Evolutionary conservation across 805 yeast genomes (phyloP), one percentile per base, ranked within the genome.

Genomic region (Alloascoidea hylecoeti): DNA sequence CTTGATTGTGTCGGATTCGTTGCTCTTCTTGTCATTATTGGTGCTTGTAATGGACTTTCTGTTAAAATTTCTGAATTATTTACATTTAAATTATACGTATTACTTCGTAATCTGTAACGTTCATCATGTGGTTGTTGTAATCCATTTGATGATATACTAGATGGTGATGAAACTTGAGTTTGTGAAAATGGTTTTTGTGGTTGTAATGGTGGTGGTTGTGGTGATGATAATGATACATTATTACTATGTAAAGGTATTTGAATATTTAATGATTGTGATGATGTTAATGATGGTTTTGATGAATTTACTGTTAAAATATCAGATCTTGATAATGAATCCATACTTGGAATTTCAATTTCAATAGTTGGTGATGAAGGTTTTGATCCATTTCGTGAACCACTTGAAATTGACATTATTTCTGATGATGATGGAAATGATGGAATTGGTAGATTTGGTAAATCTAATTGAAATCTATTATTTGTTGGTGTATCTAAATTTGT

Each of bases 321-420:
- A 23, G 9, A n/a, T n/a, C 9, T 9, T 23, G 39, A 33, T 34
- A 59, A 48, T 1, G 61, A 64, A 39, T 71, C 78, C 68, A 77
- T 72, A 44, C 68, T 74, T 3, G 89, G 89, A 33, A 80, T 81
- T 51, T 79, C 88, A 42, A 70, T 70, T 42, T 70, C 70, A 18
- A 69, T 70, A 2, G 78, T 64, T 2, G 84, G 79, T 0, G 80
- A 70, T 5, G 71, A 66, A 14, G 62, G 14, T 18, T 38, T n/a
- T 33, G 35, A 13, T 19, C 39, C 15, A 18, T 39, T 17, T 18
- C 35, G 14, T 33, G 35, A 13, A 19, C 39, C 15, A 18, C 39
- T 17, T 35, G 36, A 37, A 33, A 37, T 13, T 39, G 12, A 18
- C 14, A 13, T 4, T 12, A n/a, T 17, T 36, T 32, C 4, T 53